A percentile compares a stretch with the other conserved stretches of the same genome.
phyloP scores from a whole-genome alignment of 2,329 filamentous ascomycete genomes.

The Monosporascus sp. region DNA sequence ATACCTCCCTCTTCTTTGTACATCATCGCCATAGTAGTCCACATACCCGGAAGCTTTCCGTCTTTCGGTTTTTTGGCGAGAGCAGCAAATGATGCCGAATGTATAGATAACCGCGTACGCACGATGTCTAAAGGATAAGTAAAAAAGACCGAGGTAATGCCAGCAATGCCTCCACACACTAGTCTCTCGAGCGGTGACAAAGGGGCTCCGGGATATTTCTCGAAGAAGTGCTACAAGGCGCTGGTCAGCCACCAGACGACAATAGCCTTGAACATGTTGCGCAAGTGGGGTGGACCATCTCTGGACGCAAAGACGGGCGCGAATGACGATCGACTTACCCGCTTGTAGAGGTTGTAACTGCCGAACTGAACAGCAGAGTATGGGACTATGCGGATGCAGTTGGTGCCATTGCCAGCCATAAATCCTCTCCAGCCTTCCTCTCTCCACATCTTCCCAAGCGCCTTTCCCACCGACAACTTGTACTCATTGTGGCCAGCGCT shows the following conservation, averaged over 20 bases:
- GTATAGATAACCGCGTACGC: constrained; percentile 90
- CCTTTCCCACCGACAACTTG: constrained; percentile 84
- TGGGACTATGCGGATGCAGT: constrained; percentile 96
- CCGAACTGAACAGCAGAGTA: constrained; percentile 98
- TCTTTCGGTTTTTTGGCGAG: constrained; percentile 56
- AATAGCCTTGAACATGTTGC: not conserved
- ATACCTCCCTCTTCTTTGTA: constrained; percentile 88
- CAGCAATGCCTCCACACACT: constrained; percentile 84
- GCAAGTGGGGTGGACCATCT: not conserved
- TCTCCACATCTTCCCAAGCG: constrained; percentile 88
- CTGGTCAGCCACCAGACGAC: constrained; percentile 6
- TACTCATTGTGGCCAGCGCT: constrained; percentile 88
- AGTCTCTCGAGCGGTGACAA: constrained; percentile 71
- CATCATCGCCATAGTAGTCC: constrained; percentile 74
- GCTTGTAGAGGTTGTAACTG: constrained; percentile 96
- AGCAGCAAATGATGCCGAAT: constrained; percentile 89
- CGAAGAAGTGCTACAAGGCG: constrained; percentile 62
- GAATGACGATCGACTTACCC: constrained; percentile 49
- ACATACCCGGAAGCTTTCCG: constrained; percentile 81
- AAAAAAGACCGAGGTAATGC: constrained; percentile 89
- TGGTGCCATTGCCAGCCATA: constrained; percentile 96
- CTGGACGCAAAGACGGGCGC: not conserved
- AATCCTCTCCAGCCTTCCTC: constrained; percentile 97
- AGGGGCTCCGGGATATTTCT: constrained; percentile 67
- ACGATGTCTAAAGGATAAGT: constrained; percentile 98